A percentile compares a stretch with the other conserved stretches of the same genome.
These are phyloP conservation scores for Trichomonas gallinae DNA, from an alignment of 208 protist species.

Conservation along the genomic window DNA sequence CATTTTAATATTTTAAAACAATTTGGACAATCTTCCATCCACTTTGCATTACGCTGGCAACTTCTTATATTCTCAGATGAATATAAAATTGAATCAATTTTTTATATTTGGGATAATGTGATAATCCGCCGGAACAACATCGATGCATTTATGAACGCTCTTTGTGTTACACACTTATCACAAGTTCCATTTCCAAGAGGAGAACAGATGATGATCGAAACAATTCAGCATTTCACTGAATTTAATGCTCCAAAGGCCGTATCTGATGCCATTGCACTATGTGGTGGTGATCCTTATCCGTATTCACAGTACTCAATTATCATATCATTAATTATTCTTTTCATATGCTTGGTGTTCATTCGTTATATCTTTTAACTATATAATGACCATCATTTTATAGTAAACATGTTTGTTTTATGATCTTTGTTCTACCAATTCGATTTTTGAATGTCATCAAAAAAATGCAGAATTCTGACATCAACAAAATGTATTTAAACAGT, in stretches of 20 bases:
- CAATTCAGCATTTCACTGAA: background rate
- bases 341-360: background rate
- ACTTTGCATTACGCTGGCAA: background rate
- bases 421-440: too few relatives aligned
- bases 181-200: background rate
- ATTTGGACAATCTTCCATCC: background rate
- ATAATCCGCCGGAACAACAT: background rate
- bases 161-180: background rate
- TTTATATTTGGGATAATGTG: background rate
- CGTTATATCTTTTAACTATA: background rate
- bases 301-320: background rate
- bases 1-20: background rate
- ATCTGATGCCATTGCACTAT: background rate
- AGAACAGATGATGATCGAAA: background rate
- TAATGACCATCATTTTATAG: background rate
- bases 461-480: too few relatives aligned
- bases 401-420: background rate
- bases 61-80: background rate
- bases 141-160: background rate
- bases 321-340: background rate
- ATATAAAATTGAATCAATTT: background rate
- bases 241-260: background rate
- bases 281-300: background rate
- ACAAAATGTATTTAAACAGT: too few relatives aligned
- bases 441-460: too few relatives aligned